phyloP scores from a whole-genome alignment of 2,329 filamentous ascomycete genomes.

The Botrytis hyacinthi region DNA sequence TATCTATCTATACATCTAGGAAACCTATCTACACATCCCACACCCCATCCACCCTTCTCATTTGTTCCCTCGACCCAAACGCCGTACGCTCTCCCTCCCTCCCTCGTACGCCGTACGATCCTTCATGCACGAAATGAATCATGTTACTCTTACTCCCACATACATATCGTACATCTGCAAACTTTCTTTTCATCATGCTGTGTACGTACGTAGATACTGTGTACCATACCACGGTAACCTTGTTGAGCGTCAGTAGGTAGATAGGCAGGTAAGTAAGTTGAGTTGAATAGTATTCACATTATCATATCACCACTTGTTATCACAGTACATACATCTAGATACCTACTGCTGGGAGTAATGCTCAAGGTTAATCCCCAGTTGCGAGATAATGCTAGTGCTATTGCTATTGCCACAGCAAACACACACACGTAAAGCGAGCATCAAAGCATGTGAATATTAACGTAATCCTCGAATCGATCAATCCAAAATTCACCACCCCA shows the following conservation, averaged over 20 bases:
- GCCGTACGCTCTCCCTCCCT: neutral
- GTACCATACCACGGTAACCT: neutral
- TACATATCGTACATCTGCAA: neutral
- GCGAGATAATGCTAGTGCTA: neutral
- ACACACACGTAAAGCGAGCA: neutral
- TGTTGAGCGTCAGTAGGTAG: neutral
- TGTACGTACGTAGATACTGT: neutral
- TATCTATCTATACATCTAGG: neutral
- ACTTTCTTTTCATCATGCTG: neutral
- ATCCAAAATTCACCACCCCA: neutral
- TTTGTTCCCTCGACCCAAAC: neutral
- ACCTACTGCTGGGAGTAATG: too few relatives aligned
- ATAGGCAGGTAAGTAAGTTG: rapidly evolving
- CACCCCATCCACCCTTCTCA: neutral
- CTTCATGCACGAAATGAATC: neutral
- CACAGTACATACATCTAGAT: neutral
- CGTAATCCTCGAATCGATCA: neutral
- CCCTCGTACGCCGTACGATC: neutral
- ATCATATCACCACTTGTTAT: neutral
- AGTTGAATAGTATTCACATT: neutral
- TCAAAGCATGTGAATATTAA: neutral
- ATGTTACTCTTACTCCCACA: neutral
- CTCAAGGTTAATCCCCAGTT: too few relatives aligned
- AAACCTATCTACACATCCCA: too few relatives aligned
- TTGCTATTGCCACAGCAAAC: neutral